Percentiles rank a stretch among this genome's conserved stretches.
These are phyloP conservation scores for Colletotrichum trifolii DNA, from an alignment of 2,329 filamentous ascomycete genomes.

Conservation along the genomic window DNA sequence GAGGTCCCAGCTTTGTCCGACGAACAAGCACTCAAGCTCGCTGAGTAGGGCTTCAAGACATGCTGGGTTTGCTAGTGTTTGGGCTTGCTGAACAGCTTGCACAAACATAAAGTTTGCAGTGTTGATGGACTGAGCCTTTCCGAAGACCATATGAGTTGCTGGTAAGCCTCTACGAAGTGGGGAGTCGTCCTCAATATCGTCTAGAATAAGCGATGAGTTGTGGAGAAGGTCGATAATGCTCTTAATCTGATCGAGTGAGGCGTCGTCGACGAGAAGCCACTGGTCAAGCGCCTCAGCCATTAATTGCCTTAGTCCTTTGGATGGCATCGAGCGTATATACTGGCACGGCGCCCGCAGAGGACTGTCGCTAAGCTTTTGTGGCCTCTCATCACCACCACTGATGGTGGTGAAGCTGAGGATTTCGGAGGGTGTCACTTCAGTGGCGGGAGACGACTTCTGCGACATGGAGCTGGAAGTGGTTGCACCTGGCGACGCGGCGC, in stretches of 20 bases:
- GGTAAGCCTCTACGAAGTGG: conserved; percentile 47
- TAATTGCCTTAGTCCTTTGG: background rate
- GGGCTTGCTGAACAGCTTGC: conserved; percentile 38
- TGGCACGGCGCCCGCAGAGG: background rate
- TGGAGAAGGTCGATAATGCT: conserved; percentile 19
- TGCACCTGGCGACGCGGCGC: background rate
- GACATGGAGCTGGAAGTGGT: conserved; percentile 10
- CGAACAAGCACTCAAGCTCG: conserved; percentile 37
- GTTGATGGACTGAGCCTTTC: conserved; percentile 50
- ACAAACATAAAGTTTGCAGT: conserved; percentile 46
- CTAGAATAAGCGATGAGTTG: conserved; percentile 40
- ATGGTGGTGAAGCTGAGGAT: background rate
- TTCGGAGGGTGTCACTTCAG: background rate
- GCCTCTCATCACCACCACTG: background rate
- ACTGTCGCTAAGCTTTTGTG: background rate
- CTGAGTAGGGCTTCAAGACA: conserved; percentile 40
- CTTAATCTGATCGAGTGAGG: conserved; percentile 10
- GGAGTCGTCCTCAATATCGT: conserved; percentile 53
- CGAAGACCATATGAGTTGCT: conserved; percentile 50
- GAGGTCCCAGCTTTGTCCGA: conserved; percentile 45
- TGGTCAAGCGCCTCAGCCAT: conserved; percentile 9
- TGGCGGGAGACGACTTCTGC: background rate
- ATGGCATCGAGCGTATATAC: conserved; percentile 27
- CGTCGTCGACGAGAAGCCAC: conserved; percentile 12
- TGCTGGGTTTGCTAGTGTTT: conserved; percentile 34